Evolutionary conservation across 257 asterid species (phyloP).

Genomic region (Thymus mandschuricus): DNA sequence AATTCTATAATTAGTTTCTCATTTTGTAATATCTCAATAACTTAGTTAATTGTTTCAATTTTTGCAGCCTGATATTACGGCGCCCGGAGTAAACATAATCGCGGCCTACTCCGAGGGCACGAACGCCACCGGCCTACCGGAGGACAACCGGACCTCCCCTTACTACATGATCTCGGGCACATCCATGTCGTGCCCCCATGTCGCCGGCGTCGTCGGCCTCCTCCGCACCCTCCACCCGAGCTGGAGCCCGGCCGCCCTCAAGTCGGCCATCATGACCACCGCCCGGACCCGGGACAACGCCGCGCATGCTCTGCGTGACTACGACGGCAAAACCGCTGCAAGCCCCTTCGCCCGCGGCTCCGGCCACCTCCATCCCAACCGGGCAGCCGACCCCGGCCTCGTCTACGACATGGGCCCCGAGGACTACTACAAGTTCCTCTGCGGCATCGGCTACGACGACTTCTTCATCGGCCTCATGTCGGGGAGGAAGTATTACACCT

Average conservation of each 20-base stretch:
- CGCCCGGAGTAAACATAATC: slow-evolving; percentile 65
- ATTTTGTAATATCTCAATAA: no score
- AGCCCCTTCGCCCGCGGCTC: slow-evolving; percentile 54
- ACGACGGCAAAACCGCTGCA: neutral
- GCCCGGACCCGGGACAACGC: slow-evolving; percentile 64
- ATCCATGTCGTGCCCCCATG: slow-evolving; percentile 80
- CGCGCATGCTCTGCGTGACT: slow-evolving; percentile 26
- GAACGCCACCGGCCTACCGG: slow-evolving; percentile 27
- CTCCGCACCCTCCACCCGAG: slow-evolving; percentile 55
- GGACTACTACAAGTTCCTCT: slow-evolving; percentile 63
- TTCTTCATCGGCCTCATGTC: slow-evolving; percentile 22
- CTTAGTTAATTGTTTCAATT: no score
- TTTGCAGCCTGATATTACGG: slow-evolving; percentile 71
- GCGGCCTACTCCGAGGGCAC: slow-evolving; percentile 49
- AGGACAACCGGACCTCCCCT: slow-evolving; percentile 40
- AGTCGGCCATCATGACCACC: slow-evolving; percentile 67
- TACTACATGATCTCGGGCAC: slow-evolving; percentile 48
- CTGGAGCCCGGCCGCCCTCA: slow-evolving; percentile 72
- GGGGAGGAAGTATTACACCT: slow-evolving; percentile 27
- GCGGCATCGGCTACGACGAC: slow-evolving; percentile 59
- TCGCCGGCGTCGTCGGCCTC: slow-evolving; percentile 61
- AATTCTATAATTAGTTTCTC: no score
- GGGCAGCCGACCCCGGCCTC: slow-evolving; percentile 65
- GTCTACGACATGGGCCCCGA: slow-evolving; percentile 52
- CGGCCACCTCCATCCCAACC: slow-evolving; percentile 64